These are phyloP conservation scores for Cicer bijugum DNA, from an alignment of 306 rosid species.

Conservation along the genomic window DNA sequence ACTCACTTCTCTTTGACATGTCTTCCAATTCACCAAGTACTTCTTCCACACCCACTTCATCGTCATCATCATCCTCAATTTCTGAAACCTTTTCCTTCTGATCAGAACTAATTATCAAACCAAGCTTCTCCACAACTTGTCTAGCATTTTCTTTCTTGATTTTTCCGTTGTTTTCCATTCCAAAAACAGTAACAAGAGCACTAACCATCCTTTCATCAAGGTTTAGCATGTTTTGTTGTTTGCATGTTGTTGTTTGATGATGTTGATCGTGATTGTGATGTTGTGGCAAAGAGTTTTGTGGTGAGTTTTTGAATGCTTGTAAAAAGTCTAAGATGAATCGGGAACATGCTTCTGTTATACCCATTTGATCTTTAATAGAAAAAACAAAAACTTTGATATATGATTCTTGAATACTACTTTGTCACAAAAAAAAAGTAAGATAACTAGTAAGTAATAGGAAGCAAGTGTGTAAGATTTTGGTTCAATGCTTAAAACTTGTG, in stretches of 20 bases:
- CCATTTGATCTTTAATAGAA: slow-evolving; percentile 49
- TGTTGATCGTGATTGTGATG: slow-evolving; percentile 10
- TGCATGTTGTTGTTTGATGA: neutral
- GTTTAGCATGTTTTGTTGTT: slow-evolving; percentile 41
- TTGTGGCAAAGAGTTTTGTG: slow-evolving; percentile 38
- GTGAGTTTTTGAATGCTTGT: slow-evolving; percentile 54
- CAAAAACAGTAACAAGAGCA: slow-evolving; percentile 81
- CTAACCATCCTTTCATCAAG: slow-evolving; percentile 60
- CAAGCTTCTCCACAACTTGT: slow-evolving; percentile 77
- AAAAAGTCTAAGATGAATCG: slow-evolving; percentile 65
- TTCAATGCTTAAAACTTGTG: neutral
- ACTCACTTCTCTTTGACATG: slow-evolving; percentile 53
- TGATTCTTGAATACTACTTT: slow-evolving; percentile 6
- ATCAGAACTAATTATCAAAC: slow-evolving; percentile 52
- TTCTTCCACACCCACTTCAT: slow-evolving; percentile 67
- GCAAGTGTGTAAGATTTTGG: slow-evolving; percentile 19
- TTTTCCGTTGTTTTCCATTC: slow-evolving; percentile 79
- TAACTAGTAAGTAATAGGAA: neutral
- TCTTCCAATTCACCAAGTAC: slow-evolving; percentile 64
- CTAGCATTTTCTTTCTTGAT: slow-evolving; percentile 76
- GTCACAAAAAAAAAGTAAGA: neutral
- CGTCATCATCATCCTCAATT: slow-evolving; percentile 40
- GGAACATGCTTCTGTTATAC: slow-evolving; percentile 63
- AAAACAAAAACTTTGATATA: neutral
- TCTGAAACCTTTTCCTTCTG: slow-evolving; percentile 39